Conservation (phyloP, 495 filamentous ascomycete species). For the Parathielavia hyrcaniae region DNA sequence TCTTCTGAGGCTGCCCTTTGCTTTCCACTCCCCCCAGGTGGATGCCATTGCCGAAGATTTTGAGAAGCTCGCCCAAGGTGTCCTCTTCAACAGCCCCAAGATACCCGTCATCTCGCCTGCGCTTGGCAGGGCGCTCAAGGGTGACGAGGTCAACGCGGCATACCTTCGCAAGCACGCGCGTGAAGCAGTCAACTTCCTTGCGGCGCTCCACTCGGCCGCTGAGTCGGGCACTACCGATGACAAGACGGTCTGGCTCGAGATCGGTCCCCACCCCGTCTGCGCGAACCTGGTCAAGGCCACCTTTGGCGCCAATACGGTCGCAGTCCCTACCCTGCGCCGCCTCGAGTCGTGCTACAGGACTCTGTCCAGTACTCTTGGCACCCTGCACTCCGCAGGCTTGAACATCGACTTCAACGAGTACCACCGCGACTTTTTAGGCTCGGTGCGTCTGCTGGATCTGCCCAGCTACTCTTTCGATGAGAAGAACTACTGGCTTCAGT, state of each 20-base stretch:
- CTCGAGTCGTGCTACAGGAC: slow-evolving; percentile 58
- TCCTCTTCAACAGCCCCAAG: slow-evolving; percentile 55
- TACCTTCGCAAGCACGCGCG: slow-evolving; percentile 66
- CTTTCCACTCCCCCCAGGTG: slow-evolving; percentile 77
- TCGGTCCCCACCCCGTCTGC: slow-evolving; percentile 66
- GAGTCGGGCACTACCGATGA: slow-evolving; percentile 45
- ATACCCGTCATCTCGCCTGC: slow-evolving; percentile 70
- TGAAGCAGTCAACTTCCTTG: slow-evolving; percentile 68
- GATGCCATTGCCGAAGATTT: slow-evolving; percentile 68
- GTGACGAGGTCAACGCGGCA: slow-evolving; percentile 47
- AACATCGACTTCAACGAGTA: slow-evolving; percentile 73
- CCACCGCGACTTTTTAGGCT: slow-evolving; percentile 60
- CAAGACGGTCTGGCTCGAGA: slow-evolving; percentile 57
- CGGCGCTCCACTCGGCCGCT: slow-evolving; percentile 53
- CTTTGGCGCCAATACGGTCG: slow-evolving; percentile 51
- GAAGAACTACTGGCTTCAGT: slow-evolving; percentile 80
- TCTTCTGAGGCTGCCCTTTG: slow-evolving; percentile 65
- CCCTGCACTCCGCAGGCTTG: slow-evolving; percentile 59
- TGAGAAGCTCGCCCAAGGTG: slow-evolving; percentile 49
- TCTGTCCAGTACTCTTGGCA: slow-evolving; percentile 52
- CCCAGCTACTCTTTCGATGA: slow-evolving; percentile 72
- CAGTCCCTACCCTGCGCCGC: slow-evolving; percentile 51
- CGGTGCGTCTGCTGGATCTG: slow-evolving; percentile 57
- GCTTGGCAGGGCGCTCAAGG: slow-evolving; percentile 53
- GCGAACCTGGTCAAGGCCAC: slow-evolving; percentile 63